Evolutionary conservation across 805 yeast species (phyloP), one percentile per base, ranked within the genome.

Genomic region (Lipomyces spencermartinsiae): DNA sequence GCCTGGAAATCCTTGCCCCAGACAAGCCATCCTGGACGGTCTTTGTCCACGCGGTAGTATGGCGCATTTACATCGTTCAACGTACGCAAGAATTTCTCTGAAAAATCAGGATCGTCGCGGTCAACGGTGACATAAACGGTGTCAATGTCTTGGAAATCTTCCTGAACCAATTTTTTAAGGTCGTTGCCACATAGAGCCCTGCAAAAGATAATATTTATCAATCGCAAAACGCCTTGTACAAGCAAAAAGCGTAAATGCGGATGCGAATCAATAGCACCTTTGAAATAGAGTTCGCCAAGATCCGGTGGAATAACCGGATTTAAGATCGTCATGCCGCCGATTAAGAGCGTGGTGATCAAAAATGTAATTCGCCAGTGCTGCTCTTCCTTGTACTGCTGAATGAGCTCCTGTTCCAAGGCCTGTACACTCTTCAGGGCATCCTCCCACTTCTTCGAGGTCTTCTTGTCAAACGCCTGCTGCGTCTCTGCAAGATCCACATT

Each of bases 1-100:
- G 75, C 77, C 2, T 79, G 80, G 22, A 87, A 74, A 0, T 79
- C 72, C 22, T 85, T 78, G 14, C 88, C 90, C 97, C 97, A 92
- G 62, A 89, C 89, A 8, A 90, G 77, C 87, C 93, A 90, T 0
- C 97, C 95, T 8, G 81, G 79, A 74, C 81, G 83, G 1, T 84
- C 79, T 62, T 83, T 84, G 37, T 83, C 83, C 73, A 89, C 93
- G 71, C 89, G 81, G 73, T 79, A 92, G 71, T 81, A 88, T 1
- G 76, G 75, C 90, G 90, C 65, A 0, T 79, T 77, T 14, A 80
- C 77, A 69, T 86, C 85, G 10, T 75, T 74, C 81, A 89, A 79
- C 71, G 90, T 95, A 4, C 74, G 66, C 55, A 78, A 76, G 81
- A 89, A 90, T 1, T 66, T 70, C 0, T 78, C 77, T 1, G 75